Conservation (phyloP, 768 basidiomycete genomes). For the Lactarius vividus region DNA sequence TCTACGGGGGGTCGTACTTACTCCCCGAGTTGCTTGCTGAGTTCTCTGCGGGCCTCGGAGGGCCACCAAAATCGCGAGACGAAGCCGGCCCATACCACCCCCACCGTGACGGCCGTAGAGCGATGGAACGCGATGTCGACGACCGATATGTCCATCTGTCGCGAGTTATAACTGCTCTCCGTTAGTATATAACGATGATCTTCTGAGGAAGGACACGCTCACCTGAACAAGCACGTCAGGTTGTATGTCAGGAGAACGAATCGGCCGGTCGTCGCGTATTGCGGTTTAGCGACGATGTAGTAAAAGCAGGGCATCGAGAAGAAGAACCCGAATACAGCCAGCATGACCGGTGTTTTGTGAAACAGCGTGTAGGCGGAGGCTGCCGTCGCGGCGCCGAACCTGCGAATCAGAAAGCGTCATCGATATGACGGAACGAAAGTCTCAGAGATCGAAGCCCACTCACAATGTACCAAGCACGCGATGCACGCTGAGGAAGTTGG, state of each 20-base stretch:
- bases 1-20: conserved; percentile 33
- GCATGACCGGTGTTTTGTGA: conserved; percentile 66
- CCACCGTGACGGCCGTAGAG: conserved; percentile 74
- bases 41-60: conserved; percentile 84
- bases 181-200: conserved; percentile 23
- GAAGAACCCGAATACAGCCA: conserved; percentile 83
- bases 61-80: conserved; percentile 96
- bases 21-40: conserved; percentile 86
- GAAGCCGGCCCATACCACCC: conserved; percentile 86
- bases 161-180: conserved; percentile 68
- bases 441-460: conserved; percentile 33
- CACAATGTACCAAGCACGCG: conserved; percentile 85
- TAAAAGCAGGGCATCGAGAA: conserved; percentile 95
- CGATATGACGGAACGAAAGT: background rate
- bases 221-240: conserved; percentile 63
- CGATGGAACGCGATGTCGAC: conserved; percentile 72
- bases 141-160: conserved; percentile 61
- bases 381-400: conserved; percentile 77
- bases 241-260: conserved; percentile 90
- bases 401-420: conserved; percentile 34
- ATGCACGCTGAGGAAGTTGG: conserved; percentile 81
- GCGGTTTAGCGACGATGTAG: conserved; percentile 75
- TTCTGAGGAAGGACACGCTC: conserved; percentile 15
- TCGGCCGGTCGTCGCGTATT: conserved; percentile 69
- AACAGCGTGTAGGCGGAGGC: conserved; percentile 69